A percentile compares a stretch with the other conserved stretches of the same genome.
Evolutionary conservation across 768 basidiomycete genomes (phyloP).

Genomic region (Kwoniella dejecticola): DNA sequence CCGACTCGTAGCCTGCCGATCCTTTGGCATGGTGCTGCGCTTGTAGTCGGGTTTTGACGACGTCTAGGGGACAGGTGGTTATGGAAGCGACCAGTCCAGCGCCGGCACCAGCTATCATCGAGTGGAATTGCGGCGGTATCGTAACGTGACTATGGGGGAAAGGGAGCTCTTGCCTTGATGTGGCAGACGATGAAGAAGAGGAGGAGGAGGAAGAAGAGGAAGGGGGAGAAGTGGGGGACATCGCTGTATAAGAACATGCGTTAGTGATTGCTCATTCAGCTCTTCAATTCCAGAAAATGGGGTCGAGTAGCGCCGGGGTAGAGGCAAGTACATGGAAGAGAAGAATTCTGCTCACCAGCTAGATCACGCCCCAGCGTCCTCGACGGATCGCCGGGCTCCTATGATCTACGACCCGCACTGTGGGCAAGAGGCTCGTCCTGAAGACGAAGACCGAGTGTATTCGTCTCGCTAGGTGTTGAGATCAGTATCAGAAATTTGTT

Average conservation of each 20-base stretch:
- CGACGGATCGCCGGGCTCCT: constrained; percentile 14
- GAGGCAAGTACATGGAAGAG: background rate
- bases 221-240: constrained; percentile 18
- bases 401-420: constrained; percentile 8
- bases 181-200: background rate
- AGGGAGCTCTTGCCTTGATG: constrained; percentile 1
- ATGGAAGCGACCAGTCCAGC: constrained; percentile 90
- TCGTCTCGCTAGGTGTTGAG: background rate
- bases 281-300: too few relatives aligned
- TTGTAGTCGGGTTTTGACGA: constrained; percentile 95
- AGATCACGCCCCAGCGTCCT: constrained; percentile 14
- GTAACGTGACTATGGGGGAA: constrained; percentile 14
- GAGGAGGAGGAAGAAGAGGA: constrained; percentile 9
- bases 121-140: constrained; percentile 52
- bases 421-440: background rate
- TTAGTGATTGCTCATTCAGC: too few relatives aligned
- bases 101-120: constrained; percentile 78
- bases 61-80: constrained; percentile 95
- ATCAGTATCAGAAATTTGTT: too few relatives aligned
- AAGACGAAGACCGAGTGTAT: background rate
- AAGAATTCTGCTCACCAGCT: background rate
- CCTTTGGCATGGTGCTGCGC: constrained; percentile 78
- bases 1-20: constrained; percentile 73
- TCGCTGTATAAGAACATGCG: constrained; percentile 12
- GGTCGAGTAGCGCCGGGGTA: too few relatives aligned